Conservation (phyloP, 2,329 filamentous ascomycete species). For the Colletotrichum limetticola region DNA sequence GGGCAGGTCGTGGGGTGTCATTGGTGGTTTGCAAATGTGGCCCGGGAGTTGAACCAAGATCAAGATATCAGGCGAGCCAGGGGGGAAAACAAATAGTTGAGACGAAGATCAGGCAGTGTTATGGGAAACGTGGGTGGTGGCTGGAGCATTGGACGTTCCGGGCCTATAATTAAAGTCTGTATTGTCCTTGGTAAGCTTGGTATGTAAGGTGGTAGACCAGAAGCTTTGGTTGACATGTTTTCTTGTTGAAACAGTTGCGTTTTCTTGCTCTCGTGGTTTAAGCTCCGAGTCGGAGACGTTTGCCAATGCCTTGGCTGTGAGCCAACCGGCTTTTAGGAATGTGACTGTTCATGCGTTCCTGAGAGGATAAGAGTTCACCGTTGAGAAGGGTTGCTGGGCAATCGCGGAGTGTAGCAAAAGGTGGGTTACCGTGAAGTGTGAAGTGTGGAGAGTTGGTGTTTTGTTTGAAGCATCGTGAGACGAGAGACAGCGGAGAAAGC, state of each 20-base stretch:
- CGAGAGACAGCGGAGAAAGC: not conserved
- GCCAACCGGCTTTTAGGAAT: not conserved
- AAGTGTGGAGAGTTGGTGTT: not conserved
- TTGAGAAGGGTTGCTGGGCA: not conserved
- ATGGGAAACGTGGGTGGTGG: conserved; percentile 23
- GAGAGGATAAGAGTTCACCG: not conserved
- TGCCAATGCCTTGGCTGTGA: not conserved
- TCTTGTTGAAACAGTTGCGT: conserved; percentile 18
- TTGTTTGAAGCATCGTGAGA: not conserved
- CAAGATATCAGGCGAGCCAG: conserved; percentile 27
- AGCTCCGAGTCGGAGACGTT: conserved; percentile 8
- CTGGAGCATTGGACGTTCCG: conserved; percentile 27
- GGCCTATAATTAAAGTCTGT: conserved; percentile 8
- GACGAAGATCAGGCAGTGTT: conserved; percentile 33
- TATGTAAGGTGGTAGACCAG: too few species aligned
- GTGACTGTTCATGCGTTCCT: not conserved
- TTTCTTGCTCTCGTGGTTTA: conserved; percentile 3
- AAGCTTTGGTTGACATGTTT: not conserved
- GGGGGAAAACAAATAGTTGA: conserved; percentile 7
- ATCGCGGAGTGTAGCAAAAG: too few species aligned
- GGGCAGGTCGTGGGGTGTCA: not conserved
- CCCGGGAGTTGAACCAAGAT: not conserved
- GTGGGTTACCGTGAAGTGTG: too few species aligned
- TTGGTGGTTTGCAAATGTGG: conserved; percentile 2
- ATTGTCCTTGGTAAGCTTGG: not conserved